These are phyloP conservation scores for Globisporangium cylindrosporum DNA, from an alignment of 352 stramenopile species.

Conservation along the genomic window DNA sequence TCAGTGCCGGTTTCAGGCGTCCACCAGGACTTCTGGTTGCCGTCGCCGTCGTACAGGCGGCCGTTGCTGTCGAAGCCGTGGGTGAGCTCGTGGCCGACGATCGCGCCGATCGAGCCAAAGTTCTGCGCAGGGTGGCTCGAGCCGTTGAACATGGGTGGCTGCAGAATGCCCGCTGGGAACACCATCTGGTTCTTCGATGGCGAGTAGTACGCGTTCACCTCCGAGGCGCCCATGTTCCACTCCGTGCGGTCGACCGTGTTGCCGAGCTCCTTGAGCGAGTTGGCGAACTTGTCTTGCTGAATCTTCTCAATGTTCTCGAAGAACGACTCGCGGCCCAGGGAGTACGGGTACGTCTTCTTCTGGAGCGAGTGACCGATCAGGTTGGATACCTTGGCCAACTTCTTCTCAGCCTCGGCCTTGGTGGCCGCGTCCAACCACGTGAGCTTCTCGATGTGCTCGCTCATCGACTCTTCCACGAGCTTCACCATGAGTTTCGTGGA, in stretches of 20 bases:
- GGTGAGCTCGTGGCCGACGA: constrained; percentile 93
- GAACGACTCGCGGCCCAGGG: constrained; percentile 38
- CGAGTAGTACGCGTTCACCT: constrained; percentile 87
- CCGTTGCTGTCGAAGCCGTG: constrained; percentile 93
- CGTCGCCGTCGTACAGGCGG: constrained; percentile 75
- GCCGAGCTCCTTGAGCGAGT: constrained; percentile 30
- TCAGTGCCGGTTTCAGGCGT: constrained; percentile 61
- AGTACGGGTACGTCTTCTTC: no score
- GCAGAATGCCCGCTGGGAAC: constrained; percentile 87
- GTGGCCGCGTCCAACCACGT: constrained; percentile 82
- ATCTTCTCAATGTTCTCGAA: constrained; percentile 52
- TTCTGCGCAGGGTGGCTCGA: constrained; percentile 79
- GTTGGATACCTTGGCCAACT: no score
- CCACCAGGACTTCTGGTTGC: constrained; percentile 92
- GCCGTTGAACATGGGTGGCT: constrained; percentile 89
- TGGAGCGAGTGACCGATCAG: no score
- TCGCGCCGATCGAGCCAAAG: constrained; percentile 87
- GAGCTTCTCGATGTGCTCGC: constrained; percentile 73
- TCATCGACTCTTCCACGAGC: constrained; percentile 72
- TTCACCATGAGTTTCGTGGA: constrained; percentile 76
- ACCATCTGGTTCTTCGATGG: constrained; percentile 52
- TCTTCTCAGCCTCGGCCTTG: no score
- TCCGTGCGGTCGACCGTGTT: constrained; percentile 49
- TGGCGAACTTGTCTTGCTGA: constrained; percentile 23
- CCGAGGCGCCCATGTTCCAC: constrained; percentile 89